Evolutionary conservation across 2,329 filamentous ascomycete genomes (phyloP).

Genomic region (Piedraia hortae): DNA sequence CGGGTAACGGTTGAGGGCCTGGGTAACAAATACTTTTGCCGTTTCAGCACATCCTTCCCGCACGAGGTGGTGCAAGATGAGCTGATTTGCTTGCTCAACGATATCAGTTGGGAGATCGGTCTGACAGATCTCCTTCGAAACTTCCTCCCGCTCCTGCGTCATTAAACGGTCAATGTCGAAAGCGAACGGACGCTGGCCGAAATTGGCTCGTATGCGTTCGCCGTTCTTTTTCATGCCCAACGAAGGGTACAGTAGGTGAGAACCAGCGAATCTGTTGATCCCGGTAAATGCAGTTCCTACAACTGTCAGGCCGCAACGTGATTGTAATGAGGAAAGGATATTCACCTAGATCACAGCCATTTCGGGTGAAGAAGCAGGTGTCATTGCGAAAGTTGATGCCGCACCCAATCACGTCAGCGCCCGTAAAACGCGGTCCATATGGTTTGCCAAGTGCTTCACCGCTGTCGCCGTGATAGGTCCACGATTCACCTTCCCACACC

Average conservation of each 20-base stretch:
- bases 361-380: conserved; percentile 37
- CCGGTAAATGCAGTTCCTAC: conserved; percentile 46
- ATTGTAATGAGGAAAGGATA: no score
- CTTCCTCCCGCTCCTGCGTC: conserved; percentile 31
- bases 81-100: conserved; percentile 49
- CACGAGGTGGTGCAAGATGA: conserved; percentile 69
- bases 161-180: conserved; percentile 81
- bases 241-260: conserved; percentile 28
- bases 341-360: conserved; percentile 29
- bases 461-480: conserved; percentile 40
- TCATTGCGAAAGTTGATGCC: conserved; percentile 35
- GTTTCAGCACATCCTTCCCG: conserved; percentile 93
- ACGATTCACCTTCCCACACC: conserved; percentile 37
- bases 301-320: no score
- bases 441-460: conserved; percentile 28
- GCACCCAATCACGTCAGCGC: conserved; percentile 33
- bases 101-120: conserved; percentile 39
- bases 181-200: conserved; percentile 47
- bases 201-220: conserved; percentile 31
- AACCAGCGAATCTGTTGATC: conserved; percentile 23
- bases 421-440: conserved; percentile 32
- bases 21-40: conserved; percentile 62
- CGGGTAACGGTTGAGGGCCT: conserved; percentile 23
- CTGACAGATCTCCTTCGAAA: conserved; percentile 33
- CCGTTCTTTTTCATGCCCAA: conserved; percentile 38